These are phyloP conservation scores for Aspergillus niger DNA, from an alignment of 2,329 filamentous ascomycete species.

Conservation along the genomic window DNA sequence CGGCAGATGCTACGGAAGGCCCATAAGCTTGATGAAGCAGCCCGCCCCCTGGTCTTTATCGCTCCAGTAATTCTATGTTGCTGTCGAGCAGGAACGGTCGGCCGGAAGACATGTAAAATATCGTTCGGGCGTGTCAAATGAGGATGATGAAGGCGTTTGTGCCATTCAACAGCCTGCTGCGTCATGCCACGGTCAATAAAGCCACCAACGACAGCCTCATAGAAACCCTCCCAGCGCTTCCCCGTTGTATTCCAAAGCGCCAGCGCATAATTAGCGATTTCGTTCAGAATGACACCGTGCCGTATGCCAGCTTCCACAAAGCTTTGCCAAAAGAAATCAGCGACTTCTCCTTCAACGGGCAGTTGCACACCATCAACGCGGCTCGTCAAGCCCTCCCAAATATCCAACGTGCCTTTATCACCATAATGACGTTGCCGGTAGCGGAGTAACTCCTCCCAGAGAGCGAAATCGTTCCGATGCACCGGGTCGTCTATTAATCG, in stretches of 20 bases:
- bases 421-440: slow-evolving; percentile 48
- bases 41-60: slow-evolving; percentile 11
- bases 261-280: slow-evolving; percentile 41
- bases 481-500: slow-evolving; percentile 42
- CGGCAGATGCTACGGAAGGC: slow-evolving; percentile 48
- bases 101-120: slow-evolving; percentile 33
- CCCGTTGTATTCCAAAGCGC: slow-evolving; percentile 44
- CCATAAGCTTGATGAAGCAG: slow-evolving; percentile 29
- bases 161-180: slow-evolving; percentile 39
- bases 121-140: slow-evolving; percentile 35
- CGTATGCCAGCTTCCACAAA: slow-evolving; percentile 42
- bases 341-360: slow-evolving; percentile 39
- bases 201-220: slow-evolving; percentile 41
- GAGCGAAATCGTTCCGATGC: slow-evolving; percentile 38
- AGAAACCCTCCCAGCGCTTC: slow-evolving; percentile 40
- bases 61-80: slow-evolving; percentile 17
- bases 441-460: slow-evolving; percentile 49
- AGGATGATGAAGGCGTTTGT: slow-evolving; percentile 38
- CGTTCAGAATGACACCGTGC: slow-evolving; percentile 34
- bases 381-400: slow-evolving; percentile 43
- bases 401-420: slow-evolving; percentile 42
- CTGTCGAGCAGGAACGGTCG: slow-evolving; percentile 24
- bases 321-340: slow-evolving; percentile 46
- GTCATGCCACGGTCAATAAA: slow-evolving; percentile 34
- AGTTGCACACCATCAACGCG: slow-evolving; percentile 35